Evolutionary conservation across 2,329 filamentous ascomycete genomes (phyloP).

Genomic region (Apiospora aurea): DNA sequence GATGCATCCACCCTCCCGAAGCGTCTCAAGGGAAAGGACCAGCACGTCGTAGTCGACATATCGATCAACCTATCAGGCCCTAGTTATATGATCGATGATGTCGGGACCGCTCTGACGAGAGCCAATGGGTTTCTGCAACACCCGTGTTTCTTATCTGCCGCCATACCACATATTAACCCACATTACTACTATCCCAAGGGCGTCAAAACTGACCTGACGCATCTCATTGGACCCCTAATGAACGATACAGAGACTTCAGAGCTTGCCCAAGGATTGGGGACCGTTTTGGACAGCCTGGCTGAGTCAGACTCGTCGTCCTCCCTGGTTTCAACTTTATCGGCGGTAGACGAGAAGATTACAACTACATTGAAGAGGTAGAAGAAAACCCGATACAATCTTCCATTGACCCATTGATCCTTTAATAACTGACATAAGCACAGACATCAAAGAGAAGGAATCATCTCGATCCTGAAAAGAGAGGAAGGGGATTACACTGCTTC

Average conservation of each 20-base stretch:
- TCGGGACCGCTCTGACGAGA: not conserved
- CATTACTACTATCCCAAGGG: conserved; percentile 28
- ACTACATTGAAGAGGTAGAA: not conserved
- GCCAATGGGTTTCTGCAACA: not conserved
- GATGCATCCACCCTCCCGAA: not conserved
- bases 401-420: not conserved
- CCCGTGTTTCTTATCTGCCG: not conserved
- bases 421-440: not conserved
- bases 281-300: not conserved
- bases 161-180: conserved; percentile 28
- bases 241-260: not conserved
- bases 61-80: not conserved
- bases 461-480: conserved; percentile 21
- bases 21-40: not conserved
- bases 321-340: not conserved
- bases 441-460: conserved; percentile 24
- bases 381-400: too few relatives aligned
- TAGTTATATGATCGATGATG: not conserved
- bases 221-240: conserved; percentile 26
- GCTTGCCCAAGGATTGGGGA: not conserved
- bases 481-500: not conserved
- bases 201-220: conserved; percentile 24
- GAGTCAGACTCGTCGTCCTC: not conserved
- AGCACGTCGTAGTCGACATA: not conserved
- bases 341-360: not conserved